Evolutionary conservation across 164 flowering plant species (phyloP).

Genomic region (Tetracentron sinense): DNA sequence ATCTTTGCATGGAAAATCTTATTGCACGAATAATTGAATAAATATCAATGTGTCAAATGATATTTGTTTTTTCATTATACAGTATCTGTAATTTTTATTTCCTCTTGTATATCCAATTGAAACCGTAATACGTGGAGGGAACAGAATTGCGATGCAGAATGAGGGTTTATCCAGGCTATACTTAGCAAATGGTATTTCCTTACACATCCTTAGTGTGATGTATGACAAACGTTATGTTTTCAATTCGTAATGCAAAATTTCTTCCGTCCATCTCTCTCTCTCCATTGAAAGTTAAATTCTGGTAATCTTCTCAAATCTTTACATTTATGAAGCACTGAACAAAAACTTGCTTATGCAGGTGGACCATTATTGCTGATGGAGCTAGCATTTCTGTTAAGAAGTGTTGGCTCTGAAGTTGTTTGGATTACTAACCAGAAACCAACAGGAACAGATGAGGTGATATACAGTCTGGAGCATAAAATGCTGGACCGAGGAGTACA

Average conservation of each 20-base stretch:
- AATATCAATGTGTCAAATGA: too few species aligned
- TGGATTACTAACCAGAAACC: conserved; percentile 84
- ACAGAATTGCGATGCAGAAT: too few species aligned
- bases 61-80: too few species aligned
- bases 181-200: not conserved
- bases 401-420: conserved; percentile 70
- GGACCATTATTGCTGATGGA: conserved; percentile 95
- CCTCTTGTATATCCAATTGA: too few species aligned
- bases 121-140: too few species aligned
- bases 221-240: not conserved
- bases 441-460: conserved; percentile 54
- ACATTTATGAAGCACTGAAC: not conserved
- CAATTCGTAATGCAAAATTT: not conserved
- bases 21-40: too few species aligned
- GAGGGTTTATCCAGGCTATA: too few species aligned
- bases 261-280: not conserved
- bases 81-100: too few species aligned
- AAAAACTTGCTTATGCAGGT: conserved; percentile 35
- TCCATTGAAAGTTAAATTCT: not conserved
- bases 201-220: too few species aligned
- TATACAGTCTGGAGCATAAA: conserved; percentile 67
- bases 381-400: conserved; percentile 82
- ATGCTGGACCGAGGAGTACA: conserved; percentile 82
- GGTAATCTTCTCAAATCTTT: not conserved
- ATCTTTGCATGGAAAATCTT: too few species aligned